Evolutionary conservation across 176 grass and related monocot genomes (phyloP).

Genomic region (Pontederia crassipes): DNA sequence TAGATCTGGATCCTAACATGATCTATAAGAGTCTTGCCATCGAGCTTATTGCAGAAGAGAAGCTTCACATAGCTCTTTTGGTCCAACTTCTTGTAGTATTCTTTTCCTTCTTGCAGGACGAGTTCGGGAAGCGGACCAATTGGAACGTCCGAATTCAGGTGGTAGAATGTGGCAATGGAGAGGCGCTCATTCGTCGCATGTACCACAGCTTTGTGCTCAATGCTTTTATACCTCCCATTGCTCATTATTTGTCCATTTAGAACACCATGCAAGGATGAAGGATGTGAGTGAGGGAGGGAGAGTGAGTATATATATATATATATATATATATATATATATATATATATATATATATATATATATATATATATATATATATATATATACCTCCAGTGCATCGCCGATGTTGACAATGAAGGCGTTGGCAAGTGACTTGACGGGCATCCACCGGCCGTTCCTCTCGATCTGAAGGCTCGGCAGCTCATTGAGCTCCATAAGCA

Average conservation of each 20-base stretch:
- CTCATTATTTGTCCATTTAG: neutral
- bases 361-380: too few relatives aligned
- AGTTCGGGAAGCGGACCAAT: constrained; percentile 2
- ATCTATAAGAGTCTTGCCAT: too few relatives aligned
- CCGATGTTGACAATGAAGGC: constrained; percentile 61
- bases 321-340: neutral
- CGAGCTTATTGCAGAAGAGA: too few relatives aligned
- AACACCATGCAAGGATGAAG: too few relatives aligned
- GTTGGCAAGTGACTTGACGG: constrained; percentile 27
- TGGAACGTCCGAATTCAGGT: neutral
- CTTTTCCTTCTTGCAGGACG: neutral
- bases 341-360: too few relatives aligned
- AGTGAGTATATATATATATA: too few relatives aligned
- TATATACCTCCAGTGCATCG: constrained; percentile 40
- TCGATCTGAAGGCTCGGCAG: constrained; percentile 57
- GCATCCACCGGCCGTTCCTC: constrained; percentile 28
- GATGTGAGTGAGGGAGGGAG: too few relatives aligned
- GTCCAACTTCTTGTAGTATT: neutral
- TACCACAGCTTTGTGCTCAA: constrained; percentile 2
- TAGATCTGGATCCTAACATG: too few relatives aligned
- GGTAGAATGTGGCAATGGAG: neutral
- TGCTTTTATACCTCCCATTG: constrained; percentile 6
- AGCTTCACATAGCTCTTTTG: too few relatives aligned
- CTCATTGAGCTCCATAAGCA: constrained; percentile 51
- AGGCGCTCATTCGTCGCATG: neutral